Conservation (phyloP, 192 early-diverging fungal genomes). For the Globomyces pollinis-pini region DNA sequence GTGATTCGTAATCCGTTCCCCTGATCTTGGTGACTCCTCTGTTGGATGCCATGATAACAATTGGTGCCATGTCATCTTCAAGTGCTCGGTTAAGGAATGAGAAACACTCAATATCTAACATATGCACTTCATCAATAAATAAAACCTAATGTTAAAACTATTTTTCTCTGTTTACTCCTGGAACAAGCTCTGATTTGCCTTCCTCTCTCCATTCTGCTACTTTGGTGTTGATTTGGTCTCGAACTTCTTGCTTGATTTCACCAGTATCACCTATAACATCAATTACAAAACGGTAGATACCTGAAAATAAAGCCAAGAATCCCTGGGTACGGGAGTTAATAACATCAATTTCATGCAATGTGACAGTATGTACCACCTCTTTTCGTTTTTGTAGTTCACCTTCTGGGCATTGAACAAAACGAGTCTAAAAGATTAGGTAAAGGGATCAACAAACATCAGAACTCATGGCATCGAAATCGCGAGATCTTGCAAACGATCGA, state of each 20-base stretch:
- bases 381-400: slow-evolving; percentile 96
- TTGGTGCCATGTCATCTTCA: slow-evolving; percentile 91
- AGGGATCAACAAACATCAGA: slow-evolving; percentile 62
- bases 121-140: slow-evolving; percentile 99
- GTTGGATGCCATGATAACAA: slow-evolving; percentile 99
- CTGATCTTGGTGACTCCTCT: slow-evolving; percentile 91
- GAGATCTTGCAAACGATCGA: slow-evolving; percentile 90
- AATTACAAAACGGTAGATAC: too few species aligned
- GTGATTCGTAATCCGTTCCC: slow-evolving; percentile 92
- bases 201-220: slow-evolving; percentile 98
- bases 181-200: slow-evolving; percentile 96
- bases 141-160: slow-evolving; percentile 39
- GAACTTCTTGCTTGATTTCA: slow-evolving; percentile 94
- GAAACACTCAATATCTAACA: slow-evolving; percentile 99
- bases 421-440: slow-evolving; percentile 27
- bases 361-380: slow-evolving; percentile 95
- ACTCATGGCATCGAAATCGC: slow-evolving; percentile 97
- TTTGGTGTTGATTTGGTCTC: slow-evolving; percentile 96
- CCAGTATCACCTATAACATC: too few species aligned
- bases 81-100: slow-evolving; percentile 96
- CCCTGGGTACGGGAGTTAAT: slow-evolving; percentile 97
- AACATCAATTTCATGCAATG: slow-evolving; percentile 98
- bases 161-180: slow-evolving; percentile 54
- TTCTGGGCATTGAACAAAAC: slow-evolving; percentile 98
- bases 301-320: slow-evolving; percentile 93